These are phyloP conservation scores for Mycena haematopus DNA, from an alignment of 768 basidiomycete species.

Conservation along the genomic window DNA sequence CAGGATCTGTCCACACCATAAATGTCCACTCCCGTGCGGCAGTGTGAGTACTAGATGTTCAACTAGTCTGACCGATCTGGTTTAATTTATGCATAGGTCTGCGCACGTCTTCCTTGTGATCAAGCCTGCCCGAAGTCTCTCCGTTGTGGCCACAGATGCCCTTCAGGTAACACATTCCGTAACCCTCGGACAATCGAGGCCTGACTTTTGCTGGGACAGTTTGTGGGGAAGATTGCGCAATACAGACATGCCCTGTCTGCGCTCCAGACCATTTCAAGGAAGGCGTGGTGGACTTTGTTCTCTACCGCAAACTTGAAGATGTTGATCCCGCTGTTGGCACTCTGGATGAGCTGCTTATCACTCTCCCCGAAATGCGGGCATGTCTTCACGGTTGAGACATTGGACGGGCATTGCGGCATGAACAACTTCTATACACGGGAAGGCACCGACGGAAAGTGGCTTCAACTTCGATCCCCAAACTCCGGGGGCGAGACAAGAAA, in stretches of 20 bases:
- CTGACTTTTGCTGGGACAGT: constrained; percentile 46
- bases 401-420: constrained; percentile 66
- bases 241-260: constrained; percentile 63
- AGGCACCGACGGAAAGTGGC: constrained; percentile 46
- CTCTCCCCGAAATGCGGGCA: constrained; percentile 67
- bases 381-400: constrained; percentile 72
- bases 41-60: constrained; percentile 56
- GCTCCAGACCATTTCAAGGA: constrained; percentile 43
- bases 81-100: constrained; percentile 49
- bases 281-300: constrained; percentile 64
- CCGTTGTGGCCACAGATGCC: constrained; percentile 67
- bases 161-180: constrained; percentile 54
- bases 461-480: constrained; percentile 45
- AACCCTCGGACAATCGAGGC: neutral
- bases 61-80: neutral
- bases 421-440: constrained; percentile 54
- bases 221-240: constrained; percentile 67
- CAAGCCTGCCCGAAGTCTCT: constrained; percentile 54
- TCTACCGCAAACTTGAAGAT: constrained; percentile 57
- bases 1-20: constrained; percentile 60
- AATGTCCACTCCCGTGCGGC: constrained; percentile 70
- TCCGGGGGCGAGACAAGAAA: constrained; percentile 36
- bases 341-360: constrained; percentile 62
- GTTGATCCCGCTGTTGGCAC: constrained; percentile 46
- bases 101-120: constrained; percentile 70